A percentile compares a stretch with the other conserved stretches of the same genome.
Conservation (phyloP, 495 filamentous ascomycete genomes). For the Coniosporium apollinis region DNA sequence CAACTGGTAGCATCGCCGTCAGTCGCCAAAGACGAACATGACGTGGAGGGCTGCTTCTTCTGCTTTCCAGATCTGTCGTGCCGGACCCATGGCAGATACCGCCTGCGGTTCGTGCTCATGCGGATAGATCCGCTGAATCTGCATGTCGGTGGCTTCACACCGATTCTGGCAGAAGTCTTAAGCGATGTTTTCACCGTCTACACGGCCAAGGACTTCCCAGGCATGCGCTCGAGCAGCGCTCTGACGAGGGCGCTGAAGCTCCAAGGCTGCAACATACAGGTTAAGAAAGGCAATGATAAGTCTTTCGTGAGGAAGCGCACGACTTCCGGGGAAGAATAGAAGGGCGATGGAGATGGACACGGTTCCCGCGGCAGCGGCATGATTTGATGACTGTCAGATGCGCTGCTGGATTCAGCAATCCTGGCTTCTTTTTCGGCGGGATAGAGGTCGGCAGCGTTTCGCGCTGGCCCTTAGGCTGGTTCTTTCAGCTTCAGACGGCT, state of each 20-base stretch:
- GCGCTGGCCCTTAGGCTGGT: too few species aligned
- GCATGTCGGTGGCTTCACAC: conserved; percentile 35
- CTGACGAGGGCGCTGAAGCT: conserved; percentile 53
- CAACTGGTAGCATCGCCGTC: conserved; percentile 62
- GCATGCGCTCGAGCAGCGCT: conserved; percentile 62
- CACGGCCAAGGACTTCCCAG: conserved; percentile 92
- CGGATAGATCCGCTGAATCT: conserved; percentile 42
- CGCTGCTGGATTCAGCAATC: neutral
- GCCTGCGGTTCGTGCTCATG: conserved; percentile 76
- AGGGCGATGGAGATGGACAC: conserved; percentile 25
- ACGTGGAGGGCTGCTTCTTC: conserved; percentile 69
- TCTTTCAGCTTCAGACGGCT: too few species aligned
- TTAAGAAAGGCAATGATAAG: conserved; percentile 70
- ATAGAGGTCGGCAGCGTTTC: too few species aligned
- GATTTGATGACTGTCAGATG: too few species aligned
- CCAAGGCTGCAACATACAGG: conserved; percentile 61
- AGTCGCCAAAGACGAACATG: conserved; percentile 46
- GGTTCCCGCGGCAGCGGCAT: conserved; percentile 1
- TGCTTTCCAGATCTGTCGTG: conserved; percentile 90
- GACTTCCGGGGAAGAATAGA: conserved; percentile 28
- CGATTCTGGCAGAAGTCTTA: conserved; percentile 49
- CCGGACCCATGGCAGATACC: conserved; percentile 67
- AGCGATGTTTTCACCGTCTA: conserved; percentile 76
- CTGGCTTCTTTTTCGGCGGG: too few species aligned
- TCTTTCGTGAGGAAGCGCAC: conserved; percentile 19